These are phyloP conservation scores for Phytopythium helicoides DNA, from an alignment of 352 stramenopile genomes.

Conservation along the genomic window DNA sequence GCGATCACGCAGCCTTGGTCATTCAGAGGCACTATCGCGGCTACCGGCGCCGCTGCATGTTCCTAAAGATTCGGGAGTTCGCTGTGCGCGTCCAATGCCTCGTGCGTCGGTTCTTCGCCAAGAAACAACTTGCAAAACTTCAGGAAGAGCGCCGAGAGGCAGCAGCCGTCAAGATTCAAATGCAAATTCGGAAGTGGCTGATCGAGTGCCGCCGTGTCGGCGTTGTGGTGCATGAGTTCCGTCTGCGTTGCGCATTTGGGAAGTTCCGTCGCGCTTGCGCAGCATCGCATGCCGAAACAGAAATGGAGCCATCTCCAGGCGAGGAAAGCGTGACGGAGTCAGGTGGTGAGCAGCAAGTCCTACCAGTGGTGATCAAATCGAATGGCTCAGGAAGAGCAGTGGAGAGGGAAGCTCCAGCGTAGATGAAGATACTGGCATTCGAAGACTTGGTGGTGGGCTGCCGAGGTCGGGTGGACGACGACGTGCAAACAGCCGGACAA, in stretches of 20 bases:
- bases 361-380: neutral
- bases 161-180: slow-evolving; percentile 32
- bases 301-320: slow-evolving; percentile 32
- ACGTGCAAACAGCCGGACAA: slow-evolving; percentile 1
- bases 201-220: slow-evolving; percentile 12
- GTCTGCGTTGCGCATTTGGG: slow-evolving; percentile 24
- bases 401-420: slow-evolving; percentile 1
- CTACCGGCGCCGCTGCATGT: slow-evolving; percentile 34
- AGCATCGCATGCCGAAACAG: slow-evolving; percentile 11
- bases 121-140: slow-evolving; percentile 28
- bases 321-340: slow-evolving; percentile 15
- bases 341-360: neutral
- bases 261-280: slow-evolving; percentile 27
- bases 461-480: neutral
- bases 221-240: slow-evolving; percentile 29
- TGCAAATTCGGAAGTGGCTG: slow-evolving; percentile 21
- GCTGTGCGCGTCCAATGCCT: slow-evolving; percentile 39
- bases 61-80: slow-evolving; percentile 30
- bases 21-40: slow-evolving; percentile 49
- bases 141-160: slow-evolving; percentile 24
- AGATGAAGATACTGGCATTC: slow-evolving; percentile 1
- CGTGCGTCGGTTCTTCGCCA: slow-evolving; percentile 40
- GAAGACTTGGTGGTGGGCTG: neutral
- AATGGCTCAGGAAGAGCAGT: neutral
- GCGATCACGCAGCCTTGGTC: slow-evolving; percentile 27